These are phyloP conservation scores for Aspergillus fischeri DNA, from an alignment of 2,329 filamentous ascomycete genomes.

Conservation along the genomic window DNA sequence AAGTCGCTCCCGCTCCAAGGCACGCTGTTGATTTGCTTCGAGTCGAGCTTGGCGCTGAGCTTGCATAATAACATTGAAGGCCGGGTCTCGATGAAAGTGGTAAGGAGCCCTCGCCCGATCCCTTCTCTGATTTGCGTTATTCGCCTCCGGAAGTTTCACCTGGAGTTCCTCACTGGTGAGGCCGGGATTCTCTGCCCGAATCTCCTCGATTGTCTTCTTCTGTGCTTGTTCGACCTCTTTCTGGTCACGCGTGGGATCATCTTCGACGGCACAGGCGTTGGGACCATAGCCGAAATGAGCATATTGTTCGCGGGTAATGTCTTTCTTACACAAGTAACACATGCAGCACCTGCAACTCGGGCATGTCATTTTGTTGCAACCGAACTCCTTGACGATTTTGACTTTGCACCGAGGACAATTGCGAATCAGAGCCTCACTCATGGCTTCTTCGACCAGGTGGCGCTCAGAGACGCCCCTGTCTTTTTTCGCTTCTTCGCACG, in stretches of 20 bases:
- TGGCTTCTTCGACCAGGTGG: constrained; percentile 74
- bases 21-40: background rate
- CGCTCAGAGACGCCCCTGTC: constrained; percentile 60
- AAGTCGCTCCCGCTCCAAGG: background rate
- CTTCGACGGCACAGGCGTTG: constrained; percentile 26
- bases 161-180: constrained; percentile 17
- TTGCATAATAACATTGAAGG: background rate
- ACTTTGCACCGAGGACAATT: constrained; percentile 63
- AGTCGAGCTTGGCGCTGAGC: background rate
- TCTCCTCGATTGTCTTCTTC: constrained; percentile 23
- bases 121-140: background rate
- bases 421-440: constrained; percentile 73
- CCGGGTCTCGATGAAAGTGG: background rate
- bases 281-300: constrained; percentile 63
- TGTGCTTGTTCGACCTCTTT: constrained; percentile 28
- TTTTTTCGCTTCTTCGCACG: constrained; percentile 62
- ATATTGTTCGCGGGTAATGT: constrained; percentile 58
- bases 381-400: constrained; percentile 72
- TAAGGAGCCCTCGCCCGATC: background rate
- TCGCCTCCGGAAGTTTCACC: constrained; percentile 6
- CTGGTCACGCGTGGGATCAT: constrained; percentile 14
- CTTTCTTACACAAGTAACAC: constrained; percentile 61
- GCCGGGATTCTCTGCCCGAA: constrained; percentile 22
- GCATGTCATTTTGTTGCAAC: constrained; percentile 83
- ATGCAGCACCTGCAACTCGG: constrained; percentile 53